Evolutionary conservation across 768 basidiomycete species (phyloP).

Genomic region (Psilocybe tampanensis): DNA sequence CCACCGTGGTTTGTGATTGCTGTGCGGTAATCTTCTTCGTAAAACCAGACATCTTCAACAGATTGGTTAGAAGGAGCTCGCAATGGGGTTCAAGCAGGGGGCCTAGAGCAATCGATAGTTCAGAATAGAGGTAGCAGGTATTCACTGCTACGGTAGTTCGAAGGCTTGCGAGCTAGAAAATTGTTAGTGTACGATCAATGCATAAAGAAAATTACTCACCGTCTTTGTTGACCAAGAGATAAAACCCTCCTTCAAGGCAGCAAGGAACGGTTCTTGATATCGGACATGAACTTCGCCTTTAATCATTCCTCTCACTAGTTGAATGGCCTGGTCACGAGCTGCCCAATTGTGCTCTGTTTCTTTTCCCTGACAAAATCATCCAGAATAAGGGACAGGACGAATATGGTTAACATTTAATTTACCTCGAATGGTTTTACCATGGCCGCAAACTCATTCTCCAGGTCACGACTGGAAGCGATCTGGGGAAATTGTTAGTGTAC

Average conservation of each 20-base stretch:
- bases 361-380: slow-evolving; percentile 65
- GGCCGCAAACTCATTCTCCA: slow-evolving; percentile 80
- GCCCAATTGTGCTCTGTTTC: slow-evolving; percentile 98
- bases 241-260: slow-evolving; percentile 74
- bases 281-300: slow-evolving; percentile 80
- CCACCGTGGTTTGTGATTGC: slow-evolving; percentile 76
- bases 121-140: slow-evolving; percentile 75
- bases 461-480: slow-evolving; percentile 84
- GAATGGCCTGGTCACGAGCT: slow-evolving; percentile 73
- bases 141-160: slow-evolving; percentile 88
- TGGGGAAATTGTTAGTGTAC: slow-evolving; percentile 27
- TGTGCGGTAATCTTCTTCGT: slow-evolving; percentile 93
- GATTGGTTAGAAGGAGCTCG: slow-evolving; percentile 73
- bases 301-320: slow-evolving; percentile 86
- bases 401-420: background rate
- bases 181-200: background rate
- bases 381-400: background rate
- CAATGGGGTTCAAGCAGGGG: slow-evolving; percentile 75
- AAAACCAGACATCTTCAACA: slow-evolving; percentile 84
- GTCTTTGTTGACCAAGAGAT: slow-evolving; percentile 85
- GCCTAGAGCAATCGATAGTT: slow-evolving; percentile 70
- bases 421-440: slow-evolving; percentile 87
- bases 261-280: slow-evolving; percentile 74
- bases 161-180: slow-evolving; percentile 73
- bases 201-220: slow-evolving; percentile 44